Evolutionary conservation across 805 yeast genomes (phyloP), one percentile per base, ranked within the genome.

Genomic region (Barnettozyma sucrosica): DNA sequence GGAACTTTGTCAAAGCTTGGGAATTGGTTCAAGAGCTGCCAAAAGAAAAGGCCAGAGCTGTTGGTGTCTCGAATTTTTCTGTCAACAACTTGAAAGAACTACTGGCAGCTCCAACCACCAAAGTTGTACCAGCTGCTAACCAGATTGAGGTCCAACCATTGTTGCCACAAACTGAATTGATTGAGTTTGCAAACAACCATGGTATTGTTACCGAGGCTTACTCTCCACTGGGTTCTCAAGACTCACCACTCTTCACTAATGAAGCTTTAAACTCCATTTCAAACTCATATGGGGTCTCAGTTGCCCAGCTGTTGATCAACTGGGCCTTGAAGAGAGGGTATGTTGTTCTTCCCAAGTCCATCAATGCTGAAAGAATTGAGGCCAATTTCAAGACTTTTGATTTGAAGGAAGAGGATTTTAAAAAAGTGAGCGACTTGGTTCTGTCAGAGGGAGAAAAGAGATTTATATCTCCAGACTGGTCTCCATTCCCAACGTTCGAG

Each of bases 281-380:
- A 14, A 61, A 69, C 28, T 71, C 71, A 47, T 59, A 70, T 52
- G 58, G 56, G 8, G 67, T 63, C 10, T 61, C 62, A 8, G 70
- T 81, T 10, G 83, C 81, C 11, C 74, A 75, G 49, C 58, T 80
- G 25, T 66, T 77, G 44, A 67, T 80, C 51, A 76, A 81, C 28
- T 81, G 86, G 87, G 79, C 74, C 34, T 64, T 76, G 19, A 66
- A 70, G 55, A 77, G 84, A 66, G 79, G 75, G 74, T 78, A 44
- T 78, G 76, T 79, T 41, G 80, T 77, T 11, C 59, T 76, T 48
- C 79, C 80, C 46, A 76, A 76, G 55, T 73, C 78, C 21, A 68
- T 69, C 33, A 68, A 67, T 34, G 64, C 68, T 8, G 54, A 58
- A 3, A 72, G 80, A 70, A 66, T 75, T 45, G 63, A 54, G 7